phyloP scores from a whole-genome alignment of 148 eudicot genomes.

The Spergularia marina region DNA sequence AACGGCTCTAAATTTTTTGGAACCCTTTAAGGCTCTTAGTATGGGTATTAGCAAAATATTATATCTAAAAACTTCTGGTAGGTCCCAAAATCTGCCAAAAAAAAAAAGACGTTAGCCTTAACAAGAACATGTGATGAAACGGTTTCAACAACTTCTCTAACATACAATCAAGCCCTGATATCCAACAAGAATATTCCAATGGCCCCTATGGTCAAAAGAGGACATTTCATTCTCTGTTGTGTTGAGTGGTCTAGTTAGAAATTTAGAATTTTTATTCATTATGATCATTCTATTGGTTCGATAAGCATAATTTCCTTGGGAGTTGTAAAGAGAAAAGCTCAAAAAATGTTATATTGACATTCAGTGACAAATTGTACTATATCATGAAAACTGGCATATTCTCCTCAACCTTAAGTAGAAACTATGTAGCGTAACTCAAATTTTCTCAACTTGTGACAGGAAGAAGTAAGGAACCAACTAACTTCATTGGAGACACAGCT shows the following conservation, averaged over 20 bases:
- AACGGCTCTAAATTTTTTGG: no score
- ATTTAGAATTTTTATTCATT: no score
- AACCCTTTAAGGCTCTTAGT: no score
- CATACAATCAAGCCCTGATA: no score
- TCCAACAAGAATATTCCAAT: no score
- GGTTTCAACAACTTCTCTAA: no score
- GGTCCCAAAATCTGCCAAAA: no score
- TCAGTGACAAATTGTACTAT: background rate
- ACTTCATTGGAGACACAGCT: slow-evolving; percentile 53
- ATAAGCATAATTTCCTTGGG: background rate
- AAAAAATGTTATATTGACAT: background rate
- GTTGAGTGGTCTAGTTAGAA: background rate
- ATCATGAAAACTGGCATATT: background rate
- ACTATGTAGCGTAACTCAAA: background rate
- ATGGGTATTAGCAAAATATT: no score
- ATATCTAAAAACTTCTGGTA: no score
- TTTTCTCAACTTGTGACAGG: slow-evolving; percentile 40
- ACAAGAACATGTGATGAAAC: no score
- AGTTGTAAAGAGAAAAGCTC: background rate
- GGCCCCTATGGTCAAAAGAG: background rate
- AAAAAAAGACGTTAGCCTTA: no score
- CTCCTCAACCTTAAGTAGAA: background rate
- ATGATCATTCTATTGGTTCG: no score
- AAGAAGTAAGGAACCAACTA: slow-evolving; percentile 61
- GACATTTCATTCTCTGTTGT: background rate